These are phyloP conservation scores for Aspergillus bridgeri DNA, from an alignment of 495 filamentous ascomycete species.

Conservation along the genomic window DNA sequence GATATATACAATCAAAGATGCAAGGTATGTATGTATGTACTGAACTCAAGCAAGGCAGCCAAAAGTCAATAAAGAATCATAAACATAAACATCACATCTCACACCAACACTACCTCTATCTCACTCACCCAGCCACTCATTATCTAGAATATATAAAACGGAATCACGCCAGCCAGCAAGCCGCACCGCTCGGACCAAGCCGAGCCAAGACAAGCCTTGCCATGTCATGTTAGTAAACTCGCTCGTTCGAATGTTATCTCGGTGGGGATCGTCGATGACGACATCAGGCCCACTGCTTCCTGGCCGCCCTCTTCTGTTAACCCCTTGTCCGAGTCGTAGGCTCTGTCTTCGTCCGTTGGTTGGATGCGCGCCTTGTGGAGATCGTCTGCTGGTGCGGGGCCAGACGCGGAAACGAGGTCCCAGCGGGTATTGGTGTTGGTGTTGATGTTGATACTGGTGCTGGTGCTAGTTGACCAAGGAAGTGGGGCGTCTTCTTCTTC, in stretches of 20 bases:
- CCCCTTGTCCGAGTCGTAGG: no score
- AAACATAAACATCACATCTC: not conserved
- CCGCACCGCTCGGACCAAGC: not conserved
- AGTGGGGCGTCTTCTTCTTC: not conserved
- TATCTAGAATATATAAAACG: no score
- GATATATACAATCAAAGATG: not conserved
- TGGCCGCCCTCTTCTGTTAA: not conserved
- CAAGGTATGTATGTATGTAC: not conserved
- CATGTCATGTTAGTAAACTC: not conserved
- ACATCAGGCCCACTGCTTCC: not conserved
- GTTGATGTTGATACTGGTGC: no score
- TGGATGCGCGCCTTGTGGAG: not conserved
- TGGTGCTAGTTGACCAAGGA: not conserved
- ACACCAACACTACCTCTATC: not conserved
- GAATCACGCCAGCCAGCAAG: no score
- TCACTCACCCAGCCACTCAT: not conserved
- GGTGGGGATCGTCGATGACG: not conserved
- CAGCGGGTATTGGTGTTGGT: not conserved
- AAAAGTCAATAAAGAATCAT: not conserved
- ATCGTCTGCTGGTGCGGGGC: not conserved
- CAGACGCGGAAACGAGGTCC: no score
- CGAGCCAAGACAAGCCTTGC: not conserved
- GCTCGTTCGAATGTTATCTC: not conserved
- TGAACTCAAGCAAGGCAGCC: not conserved
- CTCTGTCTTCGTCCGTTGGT: not conserved